Conservation (phyloP, 352 stramenopile species). For the Albugo candida region DNA sequence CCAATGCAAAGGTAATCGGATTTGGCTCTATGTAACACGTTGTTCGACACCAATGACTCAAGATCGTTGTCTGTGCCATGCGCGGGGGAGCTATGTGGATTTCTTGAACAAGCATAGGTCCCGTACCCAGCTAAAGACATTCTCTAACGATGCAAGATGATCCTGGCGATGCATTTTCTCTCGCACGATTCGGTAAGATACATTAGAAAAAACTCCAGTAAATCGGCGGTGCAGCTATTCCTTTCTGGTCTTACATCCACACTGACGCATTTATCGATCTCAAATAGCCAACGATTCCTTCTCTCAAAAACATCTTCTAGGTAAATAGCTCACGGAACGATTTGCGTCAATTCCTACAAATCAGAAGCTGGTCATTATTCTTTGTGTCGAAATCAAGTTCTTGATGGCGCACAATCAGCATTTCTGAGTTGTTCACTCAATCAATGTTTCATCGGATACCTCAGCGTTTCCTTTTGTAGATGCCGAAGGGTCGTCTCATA, state of each 20-base stretch:
- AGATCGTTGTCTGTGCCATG: too few species aligned
- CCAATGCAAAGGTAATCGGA: not conserved
- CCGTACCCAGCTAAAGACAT: too few species aligned
- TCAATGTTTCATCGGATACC: too few species aligned
- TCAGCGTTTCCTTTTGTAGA: too few species aligned
- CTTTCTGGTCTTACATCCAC: constrained; percentile 58
- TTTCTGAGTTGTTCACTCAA: too few species aligned
- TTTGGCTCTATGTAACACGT: not conserved
- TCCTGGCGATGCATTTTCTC: too few species aligned
- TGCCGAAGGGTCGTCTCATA: too few species aligned
- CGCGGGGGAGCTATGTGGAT: too few species aligned
- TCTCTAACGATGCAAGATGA: too few species aligned
- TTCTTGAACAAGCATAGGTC: too few species aligned
- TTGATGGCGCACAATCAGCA: constrained; percentile 31
- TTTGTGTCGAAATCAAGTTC: constrained; percentile 46
- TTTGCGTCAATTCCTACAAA: constrained; percentile 18
- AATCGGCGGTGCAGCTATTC: constrained; percentile 75
- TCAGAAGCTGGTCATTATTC: constrained; percentile 27
- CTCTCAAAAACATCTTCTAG: constrained; percentile 55
- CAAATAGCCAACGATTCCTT: constrained; percentile 24
- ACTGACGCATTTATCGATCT: constrained; percentile 60
- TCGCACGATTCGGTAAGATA: too few species aligned
- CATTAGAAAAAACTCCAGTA: too few species aligned
- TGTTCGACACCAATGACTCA: not conserved
- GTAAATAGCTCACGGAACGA: constrained; percentile 30